A percentile compares a stretch with the other conserved stretches of the same genome.
phyloP scores from a whole-genome alignment of 108 stramenopile species.

The Skeletonema grethae region DNA sequence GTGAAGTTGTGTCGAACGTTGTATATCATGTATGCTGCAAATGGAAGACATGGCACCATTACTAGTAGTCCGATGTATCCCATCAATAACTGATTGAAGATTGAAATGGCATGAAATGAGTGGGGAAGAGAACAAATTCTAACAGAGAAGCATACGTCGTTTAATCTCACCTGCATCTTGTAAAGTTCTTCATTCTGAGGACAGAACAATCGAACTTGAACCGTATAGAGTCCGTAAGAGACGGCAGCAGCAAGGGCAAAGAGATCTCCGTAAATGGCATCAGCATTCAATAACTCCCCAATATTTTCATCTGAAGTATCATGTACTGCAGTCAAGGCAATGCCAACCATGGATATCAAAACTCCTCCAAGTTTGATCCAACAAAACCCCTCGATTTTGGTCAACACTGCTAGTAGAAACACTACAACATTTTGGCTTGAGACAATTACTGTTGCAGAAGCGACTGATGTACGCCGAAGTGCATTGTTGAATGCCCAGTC shows the following conservation, averaged over 20 bases:
- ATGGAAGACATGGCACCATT: slow-evolving; percentile 14
- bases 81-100: slow-evolving; percentile 19
- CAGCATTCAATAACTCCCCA: not conserved
- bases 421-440: slow-evolving; percentile 28
- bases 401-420: slow-evolving; percentile 26
- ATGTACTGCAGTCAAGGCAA: slow-evolving; percentile 30
- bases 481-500: slow-evolving; percentile 40
- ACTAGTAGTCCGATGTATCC: slow-evolving; percentile 33
- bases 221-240: slow-evolving; percentile 31
- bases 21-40: slow-evolving; percentile 6
- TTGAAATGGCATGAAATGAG: not conserved
- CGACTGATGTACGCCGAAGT: slow-evolving; percentile 25
- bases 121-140: not conserved
- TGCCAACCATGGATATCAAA: slow-evolving; percentile 17
- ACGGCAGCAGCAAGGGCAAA: slow-evolving; percentile 32
- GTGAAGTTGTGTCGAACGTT: slow-evolving; percentile 6
- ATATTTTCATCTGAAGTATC: slow-evolving; percentile 22
- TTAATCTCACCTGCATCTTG: slow-evolving; percentile 12
- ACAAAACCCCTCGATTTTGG: slow-evolving; percentile 21
- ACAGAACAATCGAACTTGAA: slow-evolving; percentile 35
- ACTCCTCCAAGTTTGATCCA: slow-evolving; percentile 21
- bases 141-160: not conserved
- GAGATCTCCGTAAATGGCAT: slow-evolving; percentile 21
- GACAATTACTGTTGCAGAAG: slow-evolving; percentile 32
- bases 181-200: slow-evolving; percentile 41